Conservation (phyloP, 2,329 filamentous ascomycete genomes). For the Trichoderma pleuroti region DNA sequence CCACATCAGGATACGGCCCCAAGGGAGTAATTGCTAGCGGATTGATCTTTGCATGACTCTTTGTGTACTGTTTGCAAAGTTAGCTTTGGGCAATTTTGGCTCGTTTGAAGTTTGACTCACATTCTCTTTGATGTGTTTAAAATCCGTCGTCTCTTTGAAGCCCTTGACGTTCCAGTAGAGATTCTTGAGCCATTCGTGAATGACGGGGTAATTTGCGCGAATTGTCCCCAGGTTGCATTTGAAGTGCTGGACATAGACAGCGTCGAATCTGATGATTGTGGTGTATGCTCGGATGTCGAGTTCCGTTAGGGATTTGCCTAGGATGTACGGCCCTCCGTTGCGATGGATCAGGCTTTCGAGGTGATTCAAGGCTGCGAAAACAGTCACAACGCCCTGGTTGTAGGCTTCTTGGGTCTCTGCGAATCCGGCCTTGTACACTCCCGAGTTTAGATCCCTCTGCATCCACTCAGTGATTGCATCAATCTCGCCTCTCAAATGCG, state of each 20-base stretch:
- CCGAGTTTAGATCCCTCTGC: conserved; percentile 50
- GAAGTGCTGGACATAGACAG: conserved; percentile 65
- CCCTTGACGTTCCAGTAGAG: conserved; percentile 63
- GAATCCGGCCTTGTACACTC: conserved; percentile 58
- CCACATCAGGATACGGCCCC: conserved; percentile 28
- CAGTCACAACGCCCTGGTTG: conserved; percentile 53
- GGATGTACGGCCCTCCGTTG: conserved; percentile 52
- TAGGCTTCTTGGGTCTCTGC: conserved; percentile 64
- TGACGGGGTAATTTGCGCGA: conserved; percentile 58
- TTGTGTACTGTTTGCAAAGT: conserved; percentile 26
- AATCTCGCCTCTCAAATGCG: conserved; percentile 50
- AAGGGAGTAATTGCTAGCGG: conserved; percentile 29
- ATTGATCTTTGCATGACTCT: conserved; percentile 28
- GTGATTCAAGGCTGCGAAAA: conserved; percentile 65
- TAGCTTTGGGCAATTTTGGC: background rate
- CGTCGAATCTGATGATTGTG: conserved; percentile 64
- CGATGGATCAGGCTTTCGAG: conserved; percentile 55
- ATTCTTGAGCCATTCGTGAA: conserved; percentile 65
- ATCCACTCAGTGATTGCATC: conserved; percentile 66
- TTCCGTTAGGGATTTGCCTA: conserved; percentile 63
- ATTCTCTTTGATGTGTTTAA: conserved; percentile 65
- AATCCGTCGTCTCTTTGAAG: conserved; percentile 57
- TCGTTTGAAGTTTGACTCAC: conserved; percentile 15
- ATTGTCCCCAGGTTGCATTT: conserved; percentile 63
- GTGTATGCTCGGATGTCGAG: conserved; percentile 65